These are phyloP conservation scores for Rhodotorula graminis DNA, from an alignment of 768 basidiomycete species.

Conservation along the genomic window DNA sequence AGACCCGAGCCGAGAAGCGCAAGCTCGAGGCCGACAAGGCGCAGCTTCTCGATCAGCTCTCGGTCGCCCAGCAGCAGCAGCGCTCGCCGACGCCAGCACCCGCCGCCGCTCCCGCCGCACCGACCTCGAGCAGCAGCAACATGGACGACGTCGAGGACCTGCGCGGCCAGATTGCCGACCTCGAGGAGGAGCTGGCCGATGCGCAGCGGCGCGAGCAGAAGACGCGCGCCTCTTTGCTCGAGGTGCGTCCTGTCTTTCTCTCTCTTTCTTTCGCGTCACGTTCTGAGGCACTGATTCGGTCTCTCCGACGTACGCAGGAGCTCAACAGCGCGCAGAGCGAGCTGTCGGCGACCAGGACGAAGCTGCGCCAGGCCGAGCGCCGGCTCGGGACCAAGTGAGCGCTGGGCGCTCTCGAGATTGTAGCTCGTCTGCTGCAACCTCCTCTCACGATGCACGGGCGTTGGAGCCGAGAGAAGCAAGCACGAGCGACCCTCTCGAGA, in stretches of 20 bases:
- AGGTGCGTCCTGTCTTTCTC: slow-evolving; percentile 3
- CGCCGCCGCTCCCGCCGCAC: slow-evolving; percentile 43
- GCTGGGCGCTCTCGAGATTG: neutral
- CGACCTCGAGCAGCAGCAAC: neutral
- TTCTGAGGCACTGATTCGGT: too few relatives aligned
- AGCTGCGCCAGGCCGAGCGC: slow-evolving; percentile 31
- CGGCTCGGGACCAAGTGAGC: neutral
- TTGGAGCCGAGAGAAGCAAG: too few relatives aligned
- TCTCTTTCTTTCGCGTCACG: too few relatives aligned
- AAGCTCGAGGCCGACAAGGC: slow-evolving; percentile 56
- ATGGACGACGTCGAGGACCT: slow-evolving; percentile 53
- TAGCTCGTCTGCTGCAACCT: neutral
- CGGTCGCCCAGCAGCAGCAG: neutral
- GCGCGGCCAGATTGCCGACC: slow-evolving; percentile 61
- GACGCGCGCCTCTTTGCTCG: slow-evolving; percentile 72
- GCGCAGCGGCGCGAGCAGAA: slow-evolving; percentile 73
- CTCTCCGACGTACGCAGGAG: slow-evolving; percentile 12
- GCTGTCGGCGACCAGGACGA: slow-evolving; percentile 20
- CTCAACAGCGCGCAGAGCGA: slow-evolving; percentile 30
- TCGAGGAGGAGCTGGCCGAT: slow-evolving; percentile 59
- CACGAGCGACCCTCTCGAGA: too few relatives aligned
- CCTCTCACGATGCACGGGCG: too few relatives aligned
- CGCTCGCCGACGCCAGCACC: neutral
- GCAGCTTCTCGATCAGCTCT: slow-evolving; percentile 36
- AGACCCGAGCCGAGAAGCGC: slow-evolving; percentile 59